Evolutionary conservation across 2,329 filamentous ascomycete species (phyloP), one percentile per base, ranked within the genome.

Genomic region (Claviceps capensis): DNA sequence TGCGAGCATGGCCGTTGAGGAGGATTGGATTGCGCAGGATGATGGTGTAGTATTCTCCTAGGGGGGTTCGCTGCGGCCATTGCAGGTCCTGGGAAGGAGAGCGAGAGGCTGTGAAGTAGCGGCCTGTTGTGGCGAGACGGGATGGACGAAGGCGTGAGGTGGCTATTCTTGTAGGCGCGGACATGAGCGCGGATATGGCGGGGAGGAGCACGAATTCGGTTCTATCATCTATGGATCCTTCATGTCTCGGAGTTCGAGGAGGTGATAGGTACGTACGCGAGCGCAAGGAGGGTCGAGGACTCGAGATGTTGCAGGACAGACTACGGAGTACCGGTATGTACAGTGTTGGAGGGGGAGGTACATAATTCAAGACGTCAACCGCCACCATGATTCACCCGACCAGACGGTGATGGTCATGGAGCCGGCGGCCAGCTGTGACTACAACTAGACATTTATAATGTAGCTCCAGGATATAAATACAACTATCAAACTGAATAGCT

Each of bases 31-130:
- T 67, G 48, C 70, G 67, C 45, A 82, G 69, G 23, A 83, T 72
- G n/a, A 69, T 64, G 56, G 80, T 72, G 64, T 83, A 83, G 67
- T 80, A 83, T 40, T 68, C 63, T 1, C 79, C 79, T 0, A 81
- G 67, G 0, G 79, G 77, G 16, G 67, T 65, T n/a, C 57, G 55
- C 38, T 69, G 67, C 3, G 65, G 65, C 65, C 65, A 67, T 22
- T 61, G 58, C 46, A 45, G 43, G 9, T 67, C 60, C 13, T 56
- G 50, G 41, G 51, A 43, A 16, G 54, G 40, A 16, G 50, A 52
- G 7, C 58, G 44, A 14, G 61, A 58, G 34, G 62, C 65, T 49
- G 64, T 59, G 56, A 64, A 64, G 26, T 55, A 53, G 57, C 61
- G 62, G 57, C 57, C 50, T 48, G 55, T 49, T 43, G n/a, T 52